Base-by-base conservation (phyloP, 2,329 filamentous ascomycete genomes). In the Hirsutella thompsonii region DNA sequence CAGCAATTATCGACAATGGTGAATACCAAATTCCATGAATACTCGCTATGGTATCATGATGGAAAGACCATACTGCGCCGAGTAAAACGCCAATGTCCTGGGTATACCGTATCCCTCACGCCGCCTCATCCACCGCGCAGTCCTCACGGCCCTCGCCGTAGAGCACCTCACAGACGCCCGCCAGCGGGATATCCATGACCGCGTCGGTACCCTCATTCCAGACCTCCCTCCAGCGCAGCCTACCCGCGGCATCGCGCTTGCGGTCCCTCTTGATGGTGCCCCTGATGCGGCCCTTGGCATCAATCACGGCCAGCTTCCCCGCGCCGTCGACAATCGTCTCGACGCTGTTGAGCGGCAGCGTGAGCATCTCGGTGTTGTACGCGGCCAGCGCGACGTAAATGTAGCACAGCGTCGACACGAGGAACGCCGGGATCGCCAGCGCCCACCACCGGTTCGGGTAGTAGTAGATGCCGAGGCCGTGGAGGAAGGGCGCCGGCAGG, bases 381-480 rank as follows among this genome's bases (percentile, higher is more conserved):
- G 77, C 74, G 37, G 89, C 88, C 29, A 98, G 75, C 33, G 92
- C 92, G 9, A 94, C 79, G 63, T 94, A 98, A 47, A 95, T 93
- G 64, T 94, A 98, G 20, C 92, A 73, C 28, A 96, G 70, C 36
- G 81, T 65, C 73, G 92, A 89, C 42, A 95, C 89, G 26, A 95
- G 68, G 68, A 88, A 96, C 5, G 84, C 81, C 0, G 92, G 92
- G 13, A 95, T 79, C 1, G 92, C 92, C 18, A 98, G 74, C 37
- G 85, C 86, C 92, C 92, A 98, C 92, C 92, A 98, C 37, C 92
- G 79, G 60, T 95, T 88, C 1, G 92, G 92, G 54, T 95, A 98
- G 69, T 96, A 96, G 64, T 88, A 81, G 43, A 98, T 94, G 18
- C 92, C 90, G 42, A 98, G 74, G 44, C 86, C 86, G 58, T 94